These are phyloP conservation scores for Kingdonia uniflora DNA, from an alignment of 164 flowering plant species.

Conservation along the genomic window DNA sequence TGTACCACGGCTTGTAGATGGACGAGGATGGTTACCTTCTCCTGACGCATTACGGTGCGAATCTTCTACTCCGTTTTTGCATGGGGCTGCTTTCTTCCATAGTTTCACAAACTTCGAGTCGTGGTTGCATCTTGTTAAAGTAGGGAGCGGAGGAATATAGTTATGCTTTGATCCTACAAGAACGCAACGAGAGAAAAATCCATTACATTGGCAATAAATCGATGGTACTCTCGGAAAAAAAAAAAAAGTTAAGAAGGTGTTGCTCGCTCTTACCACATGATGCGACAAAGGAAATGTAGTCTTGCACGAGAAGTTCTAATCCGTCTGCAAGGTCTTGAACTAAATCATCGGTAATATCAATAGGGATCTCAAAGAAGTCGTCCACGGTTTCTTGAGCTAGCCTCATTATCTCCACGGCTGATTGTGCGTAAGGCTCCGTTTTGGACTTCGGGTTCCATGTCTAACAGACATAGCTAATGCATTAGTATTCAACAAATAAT, in stretches of 20 bases:
- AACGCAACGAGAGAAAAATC: background rate
- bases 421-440: constrained; percentile 73
- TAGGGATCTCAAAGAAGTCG: constrained; percentile 66
- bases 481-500: background rate
- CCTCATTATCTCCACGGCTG: constrained; percentile 64
- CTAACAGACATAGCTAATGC: constrained; percentile 30
- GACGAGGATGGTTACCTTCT: constrained; percentile 59
- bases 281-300: constrained; percentile 58
- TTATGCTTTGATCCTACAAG: constrained; percentile 68
- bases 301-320: constrained; percentile 48
- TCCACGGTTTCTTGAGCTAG: constrained; percentile 50
- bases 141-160: constrained; percentile 75
- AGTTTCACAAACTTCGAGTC: constrained; percentile 52
- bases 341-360: constrained; percentile 45
- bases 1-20: constrained; percentile 90
- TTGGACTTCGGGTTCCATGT: constrained; percentile 98
- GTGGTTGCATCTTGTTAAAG: constrained; percentile 79
- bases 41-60: constrained; percentile 4
- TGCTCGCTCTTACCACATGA: constrained; percentile 57
- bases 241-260: background rate
- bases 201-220: background rate
- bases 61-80: constrained; percentile 31
- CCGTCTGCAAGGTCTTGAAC: constrained; percentile 62
- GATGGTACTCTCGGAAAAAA: background rate
- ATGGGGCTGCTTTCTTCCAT: constrained; percentile 61